These are phyloP conservation scores for Floccularia luteovirens DNA, from an alignment of 768 basidiomycete genomes.

Conservation along the genomic window DNA sequence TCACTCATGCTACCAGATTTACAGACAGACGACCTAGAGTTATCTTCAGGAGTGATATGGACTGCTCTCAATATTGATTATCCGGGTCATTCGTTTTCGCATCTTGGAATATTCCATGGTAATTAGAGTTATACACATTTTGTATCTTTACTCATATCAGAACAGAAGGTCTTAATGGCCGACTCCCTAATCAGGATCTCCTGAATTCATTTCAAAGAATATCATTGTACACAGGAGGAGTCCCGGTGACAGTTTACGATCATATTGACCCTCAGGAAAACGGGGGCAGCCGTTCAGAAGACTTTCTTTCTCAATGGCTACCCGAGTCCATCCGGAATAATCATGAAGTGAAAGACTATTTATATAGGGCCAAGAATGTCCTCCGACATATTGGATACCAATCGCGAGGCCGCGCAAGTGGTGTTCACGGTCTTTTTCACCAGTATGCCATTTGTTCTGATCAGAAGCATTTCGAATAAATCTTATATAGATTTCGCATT, in stretches of 20 bases:
- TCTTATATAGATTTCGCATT: constrained; percentile 68
- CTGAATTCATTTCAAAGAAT: constrained; percentile 77
- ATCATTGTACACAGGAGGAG: constrained; percentile 62
- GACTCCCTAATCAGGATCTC: constrained; percentile 93
- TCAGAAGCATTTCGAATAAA: constrained; percentile 2
- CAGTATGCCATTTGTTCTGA: constrained; percentile 36
- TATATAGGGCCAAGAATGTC: constrained; percentile 58
- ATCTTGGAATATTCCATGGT: constrained; percentile 95
- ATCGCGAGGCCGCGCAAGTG: constrained; percentile 74
- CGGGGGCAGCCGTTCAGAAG: constrained; percentile 17
- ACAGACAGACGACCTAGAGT: constrained; percentile 47
- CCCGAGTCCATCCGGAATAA: constrained; percentile 34
- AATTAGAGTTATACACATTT: constrained; percentile 11
- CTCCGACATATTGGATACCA: constrained; percentile 66
- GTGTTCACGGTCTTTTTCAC: constrained; percentile 86
- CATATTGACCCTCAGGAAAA: constrained; percentile 45
- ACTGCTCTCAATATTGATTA: constrained; percentile 93
- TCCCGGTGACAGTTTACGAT: constrained; percentile 79
- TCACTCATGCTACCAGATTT: constrained; percentile 40
- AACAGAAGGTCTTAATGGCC: constrained; percentile 90
- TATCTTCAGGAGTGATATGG: constrained; percentile 89
- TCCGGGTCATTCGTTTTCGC: constrained; percentile 93
- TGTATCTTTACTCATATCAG: constrained; percentile 2
- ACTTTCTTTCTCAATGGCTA: constrained; percentile 31
- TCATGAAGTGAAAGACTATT: constrained; percentile 40